Percentiles rank a stretch among this genome's conserved stretches.
phyloP scores from a whole-genome alignment of 2,329 filamentous ascomycete genomes.

The Colletotrichum falcatum region DNA sequence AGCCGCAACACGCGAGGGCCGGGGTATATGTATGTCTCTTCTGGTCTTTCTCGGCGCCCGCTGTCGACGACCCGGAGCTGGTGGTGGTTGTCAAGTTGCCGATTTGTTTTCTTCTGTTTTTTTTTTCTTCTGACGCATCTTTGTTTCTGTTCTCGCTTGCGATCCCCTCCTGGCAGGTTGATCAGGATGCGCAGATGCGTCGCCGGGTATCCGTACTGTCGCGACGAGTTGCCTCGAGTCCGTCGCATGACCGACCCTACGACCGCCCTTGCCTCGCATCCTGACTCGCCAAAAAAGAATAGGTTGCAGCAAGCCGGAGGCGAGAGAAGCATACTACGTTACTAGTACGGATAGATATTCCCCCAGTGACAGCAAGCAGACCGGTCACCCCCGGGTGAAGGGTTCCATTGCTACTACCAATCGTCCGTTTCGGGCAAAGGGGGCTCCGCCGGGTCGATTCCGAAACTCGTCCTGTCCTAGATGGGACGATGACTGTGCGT shows the following conservation, averaged over 20 bases:
- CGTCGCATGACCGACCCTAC: background rate
- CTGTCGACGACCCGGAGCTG: too few species aligned
- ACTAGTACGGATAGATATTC: too few species aligned
- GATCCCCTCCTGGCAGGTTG: slow-evolving; percentile 11
- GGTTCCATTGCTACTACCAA: slow-evolving; percentile 18
- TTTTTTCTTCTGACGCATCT: too few species aligned
- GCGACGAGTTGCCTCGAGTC: slow-evolving; percentile 24
- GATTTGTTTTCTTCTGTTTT: background rate
- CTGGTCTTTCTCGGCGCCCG: background rate
- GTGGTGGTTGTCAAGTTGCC: background rate
- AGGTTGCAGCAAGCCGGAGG: background rate
- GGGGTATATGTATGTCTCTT: too few species aligned
- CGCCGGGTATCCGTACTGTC: slow-evolving; percentile 21
- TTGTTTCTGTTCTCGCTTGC: background rate
- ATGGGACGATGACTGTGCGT: slow-evolving; percentile 28
- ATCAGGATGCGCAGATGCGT: slow-evolving; percentile 19
- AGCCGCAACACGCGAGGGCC: background rate
- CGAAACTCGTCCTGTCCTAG: slow-evolving; percentile 20
- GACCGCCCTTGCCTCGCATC: background rate
- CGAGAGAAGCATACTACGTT: background rate
- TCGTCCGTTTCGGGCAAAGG: slow-evolving; percentile 34
- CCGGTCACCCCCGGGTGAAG: slow-evolving; percentile 8
- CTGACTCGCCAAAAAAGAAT: slow-evolving; percentile 24
- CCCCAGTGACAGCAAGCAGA: background rate
- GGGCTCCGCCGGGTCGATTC: too few species aligned